Base-by-base conservation (phyloP, 306 rosid species). In the Leucaena leucocephala region DNA sequence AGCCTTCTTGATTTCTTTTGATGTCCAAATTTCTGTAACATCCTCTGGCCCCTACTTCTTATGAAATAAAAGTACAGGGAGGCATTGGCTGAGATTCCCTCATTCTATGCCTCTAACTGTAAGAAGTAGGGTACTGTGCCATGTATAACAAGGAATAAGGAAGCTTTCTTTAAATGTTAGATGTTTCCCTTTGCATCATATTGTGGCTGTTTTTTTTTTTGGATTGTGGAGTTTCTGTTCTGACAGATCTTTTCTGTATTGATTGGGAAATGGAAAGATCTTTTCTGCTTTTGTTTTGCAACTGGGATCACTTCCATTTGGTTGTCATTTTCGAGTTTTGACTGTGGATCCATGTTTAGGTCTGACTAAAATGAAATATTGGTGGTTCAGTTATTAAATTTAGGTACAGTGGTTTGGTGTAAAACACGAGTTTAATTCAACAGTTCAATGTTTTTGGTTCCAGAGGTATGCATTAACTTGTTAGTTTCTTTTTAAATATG, bases 111-210 rank as follows among this genome's bases (percentile, higher is more conserved):
- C 89, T 85, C 89, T 38, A 42, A 14, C 68, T 89, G 89, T 82
- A 84, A 86, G 74, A 84, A 85, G 39, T 76, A 22, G 42, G 76
- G 85, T 67, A 17, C 27, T 27, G 34, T 43, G 13, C 83, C 72
- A 50, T 43, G 40, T 58, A 58, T 10, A 21, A 58, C 22, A 58
- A 58, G 33, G 15, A 21, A 58, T 58, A 22, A 58, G 1, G 14
- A 42, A n/a, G 87, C 95, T 84, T 80, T 80, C 83, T 82, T 92
- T 89, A 88, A 76, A 80, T 70, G 43, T 42, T 48, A 8, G 80
- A 43, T 68, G 43, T 90, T 65, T 72, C 89, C 67, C 59, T 49
- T 75, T 93, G 92, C 89, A 92, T 80, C 36, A 21, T 75, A 84
- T 81, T 77, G 68, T 87, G 88, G 59, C 78, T n/a, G 27, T 27